A percentile compares a stretch with the other conserved stretches of the same genome.
Evolutionary conservation across 352 stramenopile species (phyloP).

Genomic region (Phytophthora boehmeriae): DNA sequence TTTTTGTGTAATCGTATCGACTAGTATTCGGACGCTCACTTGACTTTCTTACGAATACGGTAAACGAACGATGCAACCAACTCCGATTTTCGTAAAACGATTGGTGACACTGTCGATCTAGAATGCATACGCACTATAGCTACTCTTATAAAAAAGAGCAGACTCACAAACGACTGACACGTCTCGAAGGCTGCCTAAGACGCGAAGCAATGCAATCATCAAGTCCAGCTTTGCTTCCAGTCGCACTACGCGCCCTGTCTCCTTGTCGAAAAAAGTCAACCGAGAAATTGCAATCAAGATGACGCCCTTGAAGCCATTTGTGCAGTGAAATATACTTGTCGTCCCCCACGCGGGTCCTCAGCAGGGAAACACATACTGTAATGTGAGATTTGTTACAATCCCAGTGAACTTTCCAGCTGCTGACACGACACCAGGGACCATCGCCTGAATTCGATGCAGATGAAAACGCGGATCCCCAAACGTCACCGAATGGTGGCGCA

Average conservation of each 20-base stretch:
- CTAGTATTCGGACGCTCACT: too few relatives aligned
- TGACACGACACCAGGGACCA: background rate
- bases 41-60: too few relatives aligned
- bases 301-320: background rate
- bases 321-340: constrained; percentile 1
- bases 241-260: constrained; percentile 8
- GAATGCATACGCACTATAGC: too few relatives aligned
- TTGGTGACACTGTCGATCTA: too few relatives aligned
- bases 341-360: background rate
- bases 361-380: constrained; percentile 6
- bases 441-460: background rate
- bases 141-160: background rate
- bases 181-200: constrained; percentile 1
- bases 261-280: constrained; percentile 17
- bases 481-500: background rate
- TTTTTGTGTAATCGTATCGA: too few relatives aligned
- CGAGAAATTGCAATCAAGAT: constrained; percentile 6
- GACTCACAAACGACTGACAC: background rate
- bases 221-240: constrained; percentile 8
- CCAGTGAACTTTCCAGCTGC: background rate
- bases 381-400: constrained; percentile 7
- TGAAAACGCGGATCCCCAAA: background rate
- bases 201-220: constrained; percentile 7
- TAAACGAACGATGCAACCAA: too few relatives aligned
- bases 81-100: too few relatives aligned